Base-by-base conservation (phyloP, 2,329 filamentous ascomycete species). In the Elsinoe perseae region DNA sequence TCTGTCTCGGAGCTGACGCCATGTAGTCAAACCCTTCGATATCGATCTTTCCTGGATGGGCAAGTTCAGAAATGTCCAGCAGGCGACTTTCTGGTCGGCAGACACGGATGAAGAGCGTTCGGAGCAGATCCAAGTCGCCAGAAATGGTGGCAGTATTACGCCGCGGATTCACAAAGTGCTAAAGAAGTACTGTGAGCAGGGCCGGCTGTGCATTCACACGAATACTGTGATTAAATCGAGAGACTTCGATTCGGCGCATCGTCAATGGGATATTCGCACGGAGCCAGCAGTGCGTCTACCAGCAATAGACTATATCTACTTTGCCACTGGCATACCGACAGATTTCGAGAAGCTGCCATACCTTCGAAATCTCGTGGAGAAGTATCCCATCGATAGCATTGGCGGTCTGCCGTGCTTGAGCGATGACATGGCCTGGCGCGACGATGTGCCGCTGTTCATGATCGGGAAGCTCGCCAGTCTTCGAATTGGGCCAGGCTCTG, bases 31-130 rank as follows among this genome's bases (percentile, higher is more conserved):
- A 69, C 83, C 85, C 58, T 92, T 92, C 61, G 88, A 92, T 63
- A 78, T 92, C 21, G 81, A 84, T 57, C 75, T 92, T 1, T 78
- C 80, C 48, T 93, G 88, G 88, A 86, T 92, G 69, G 86, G 85
- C 8, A 92, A 92, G 66, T 92, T 87, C 68, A 83, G 84, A 56
- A 92, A 92, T 66, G 80, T 82, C 55, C 82, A 87, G 62, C 86
- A 91, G 66, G 84, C 87, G 0, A 77, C 78, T 0, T 93, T 91
- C 68, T 91, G 86, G 85, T 82, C 80, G 5, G 85, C 86, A 2
- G 86, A 90, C 62, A 81, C 80, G 4, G 84, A 89, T 58, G 78
- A 82, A 64, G 80, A 91, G 68, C 78, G 86, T 2, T 76, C 84
- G 27, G 76, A 82, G 32, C 85, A 87, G 69, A 77, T 87, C 60